Evolutionary conservation across 2,329 filamentous ascomycete species (phyloP).

Genomic region (Moelleriella libera): DNA sequence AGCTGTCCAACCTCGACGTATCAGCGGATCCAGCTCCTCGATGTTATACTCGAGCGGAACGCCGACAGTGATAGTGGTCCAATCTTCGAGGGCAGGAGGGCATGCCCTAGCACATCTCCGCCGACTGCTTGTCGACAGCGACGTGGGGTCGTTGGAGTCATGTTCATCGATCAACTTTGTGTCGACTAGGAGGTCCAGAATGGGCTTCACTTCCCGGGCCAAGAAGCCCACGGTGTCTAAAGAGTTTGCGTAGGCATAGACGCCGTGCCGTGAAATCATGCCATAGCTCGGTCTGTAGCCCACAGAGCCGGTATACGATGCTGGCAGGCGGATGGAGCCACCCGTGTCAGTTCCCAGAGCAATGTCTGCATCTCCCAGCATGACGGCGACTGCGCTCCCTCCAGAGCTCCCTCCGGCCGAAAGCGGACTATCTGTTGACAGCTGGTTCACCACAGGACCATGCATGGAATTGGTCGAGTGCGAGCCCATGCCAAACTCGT

Average conservation of each 20-base stretch:
- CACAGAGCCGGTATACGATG: conserved; percentile 69
- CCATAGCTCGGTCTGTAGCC: conserved; percentile 92
- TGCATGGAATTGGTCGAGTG: conserved; percentile 60
- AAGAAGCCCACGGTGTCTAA: conserved; percentile 80
- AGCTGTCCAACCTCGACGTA: conserved; percentile 55
- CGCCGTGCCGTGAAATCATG: conserved; percentile 69
- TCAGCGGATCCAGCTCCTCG: conserved; percentile 54
- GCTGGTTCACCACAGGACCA: conserved; percentile 46
- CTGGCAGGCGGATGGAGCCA: conserved; percentile 74
- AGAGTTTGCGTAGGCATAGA: conserved; percentile 85
- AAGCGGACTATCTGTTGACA: conserved; percentile 20
- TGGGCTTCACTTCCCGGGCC: conserved; percentile 34
- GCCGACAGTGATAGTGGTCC: conserved; percentile 31
- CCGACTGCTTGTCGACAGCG: conserved; percentile 43
- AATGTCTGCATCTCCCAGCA: conserved; percentile 37
- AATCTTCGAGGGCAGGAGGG: conserved; percentile 9
- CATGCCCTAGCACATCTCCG: conserved; percentile 23
- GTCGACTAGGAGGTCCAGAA: conserved; percentile 39
- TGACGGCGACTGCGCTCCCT: conserved; percentile 79
- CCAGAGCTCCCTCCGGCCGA: conserved; percentile 87
- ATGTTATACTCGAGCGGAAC: conserved; percentile 77
- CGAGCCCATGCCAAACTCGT: conserved; percentile 93
- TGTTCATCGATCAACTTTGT: conserved; percentile 32
- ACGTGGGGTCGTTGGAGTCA: conserved; percentile 65
- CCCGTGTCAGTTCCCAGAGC: conserved; percentile 90